These are phyloP conservation scores for Cryphonectria carpinicola DNA, from an alignment of 2,329 filamentous ascomycete genomes.

Conservation along the genomic window DNA sequence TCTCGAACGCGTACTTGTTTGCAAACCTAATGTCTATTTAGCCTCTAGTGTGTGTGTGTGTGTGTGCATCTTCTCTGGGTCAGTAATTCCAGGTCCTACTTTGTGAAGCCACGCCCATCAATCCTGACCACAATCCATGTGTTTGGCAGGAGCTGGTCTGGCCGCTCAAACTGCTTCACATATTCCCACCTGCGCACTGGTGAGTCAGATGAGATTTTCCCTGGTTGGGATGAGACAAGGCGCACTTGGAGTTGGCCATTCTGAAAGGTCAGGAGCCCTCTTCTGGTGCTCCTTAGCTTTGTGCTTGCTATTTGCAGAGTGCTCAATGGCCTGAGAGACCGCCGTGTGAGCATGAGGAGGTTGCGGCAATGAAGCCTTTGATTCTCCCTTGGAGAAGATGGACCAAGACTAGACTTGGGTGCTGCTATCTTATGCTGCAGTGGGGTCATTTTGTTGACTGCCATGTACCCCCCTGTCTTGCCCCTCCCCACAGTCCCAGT, in stretches of 20 bases:
- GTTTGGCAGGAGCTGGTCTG: slow-evolving; percentile 79
- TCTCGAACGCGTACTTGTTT: slow-evolving; percentile 80
- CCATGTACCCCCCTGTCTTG: slow-evolving; percentile 10
- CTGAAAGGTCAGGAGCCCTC: not conserved
- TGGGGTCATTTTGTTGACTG: not conserved
- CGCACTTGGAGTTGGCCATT: slow-evolving; percentile 37
- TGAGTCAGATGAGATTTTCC: slow-evolving; percentile 33
- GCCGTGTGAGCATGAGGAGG: slow-evolving; percentile 4
- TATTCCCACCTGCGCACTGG: slow-evolving; percentile 77
- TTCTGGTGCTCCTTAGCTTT: not conserved
- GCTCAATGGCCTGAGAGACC: not conserved
- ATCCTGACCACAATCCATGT: slow-evolving; percentile 96
- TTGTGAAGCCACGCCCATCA: slow-evolving; percentile 93
- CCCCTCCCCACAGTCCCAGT: slow-evolving; percentile 14
- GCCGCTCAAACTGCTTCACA: slow-evolving; percentile 85
- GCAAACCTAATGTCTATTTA: slow-evolving; percentile 65
- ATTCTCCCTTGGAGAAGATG: slow-evolving; percentile 1
- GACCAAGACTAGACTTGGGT: not conserved
- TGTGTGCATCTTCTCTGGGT: not conserved
- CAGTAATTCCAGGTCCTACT: slow-evolving; percentile 56
- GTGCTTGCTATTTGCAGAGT: not conserved
- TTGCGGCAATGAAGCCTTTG: not conserved
- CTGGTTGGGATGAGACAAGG: slow-evolving; percentile 17
- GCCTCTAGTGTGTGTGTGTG: not conserved
- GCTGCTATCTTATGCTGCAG: not conserved